These are phyloP conservation scores for Calonectria pteridis DNA, from an alignment of 2,329 filamentous ascomycete species.

Conservation along the genomic window DNA sequence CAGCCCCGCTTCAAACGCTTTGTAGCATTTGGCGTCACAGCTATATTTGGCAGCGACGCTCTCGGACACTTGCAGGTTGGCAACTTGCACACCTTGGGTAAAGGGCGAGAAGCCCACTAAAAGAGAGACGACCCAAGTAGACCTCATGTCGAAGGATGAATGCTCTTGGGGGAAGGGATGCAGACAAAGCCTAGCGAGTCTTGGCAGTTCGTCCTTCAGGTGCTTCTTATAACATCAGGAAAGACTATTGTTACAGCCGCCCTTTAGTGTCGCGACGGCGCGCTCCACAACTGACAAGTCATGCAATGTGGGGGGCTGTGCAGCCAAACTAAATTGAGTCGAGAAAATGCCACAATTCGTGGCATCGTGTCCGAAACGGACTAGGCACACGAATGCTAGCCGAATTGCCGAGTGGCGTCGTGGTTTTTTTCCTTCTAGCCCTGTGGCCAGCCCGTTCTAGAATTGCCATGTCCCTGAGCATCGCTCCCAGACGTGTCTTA, in stretches of 20 bases:
- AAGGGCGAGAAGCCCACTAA: neutral
- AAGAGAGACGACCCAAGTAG: neutral
- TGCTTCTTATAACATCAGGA: neutral
- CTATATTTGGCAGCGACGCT: neutral
- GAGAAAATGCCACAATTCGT: neutral
- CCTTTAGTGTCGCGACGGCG: neutral
- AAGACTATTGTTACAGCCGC: neutral
- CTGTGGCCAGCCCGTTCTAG: neutral
- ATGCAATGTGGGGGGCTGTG: neutral
- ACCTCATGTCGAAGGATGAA: neutral
- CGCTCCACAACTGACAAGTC: neutral
- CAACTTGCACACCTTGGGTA: neutral
- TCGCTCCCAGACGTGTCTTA: neutral
- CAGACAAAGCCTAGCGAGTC: too few relatives aligned
- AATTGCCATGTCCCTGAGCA: neutral
- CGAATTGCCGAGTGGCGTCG: neutral
- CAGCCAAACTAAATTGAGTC: neutral
- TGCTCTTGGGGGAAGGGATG: neutral
- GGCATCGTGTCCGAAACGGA: neutral
- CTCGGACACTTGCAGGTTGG: neutral
- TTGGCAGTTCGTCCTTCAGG: neutral
- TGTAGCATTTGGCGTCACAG: slow-evolving; percentile 2
- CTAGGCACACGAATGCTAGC: neutral
- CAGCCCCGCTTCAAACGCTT: neutral
- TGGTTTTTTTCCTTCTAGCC: neutral